phyloP scores from a whole-genome alignment of 2,329 filamentous ascomycete genomes.

The Ophioceras dolichostomum region DNA sequence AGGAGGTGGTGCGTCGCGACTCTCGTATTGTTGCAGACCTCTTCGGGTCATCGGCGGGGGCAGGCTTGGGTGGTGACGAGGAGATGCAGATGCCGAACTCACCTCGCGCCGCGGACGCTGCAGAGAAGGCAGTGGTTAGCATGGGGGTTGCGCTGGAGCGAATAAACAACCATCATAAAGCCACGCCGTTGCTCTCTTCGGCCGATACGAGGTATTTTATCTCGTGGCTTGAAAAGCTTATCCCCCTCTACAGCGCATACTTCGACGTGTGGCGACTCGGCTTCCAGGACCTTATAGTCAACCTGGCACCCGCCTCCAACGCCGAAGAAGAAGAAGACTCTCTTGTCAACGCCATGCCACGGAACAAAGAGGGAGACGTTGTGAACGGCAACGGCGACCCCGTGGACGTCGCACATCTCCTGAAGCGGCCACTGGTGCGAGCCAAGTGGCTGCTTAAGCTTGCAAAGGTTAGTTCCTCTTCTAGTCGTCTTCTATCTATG shows the following conservation, averaged over 20 bases:
- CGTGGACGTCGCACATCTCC: constrained; percentile 84
- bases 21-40: constrained; percentile 52
- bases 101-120: constrained; percentile 43
- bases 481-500: no score
- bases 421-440: constrained; percentile 79
- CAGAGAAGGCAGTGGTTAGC: constrained; percentile 79
- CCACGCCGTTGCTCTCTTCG: constrained; percentile 65
- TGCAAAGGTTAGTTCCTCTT: constrained; percentile 50
- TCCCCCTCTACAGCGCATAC: constrained; percentile 74
- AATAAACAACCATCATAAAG: constrained; percentile 66
- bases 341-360: constrained; percentile 44
- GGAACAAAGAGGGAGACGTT: constrained; percentile 53
- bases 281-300: constrained; percentile 90
- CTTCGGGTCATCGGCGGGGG: constrained; percentile 36
- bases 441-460: constrained; percentile 81
- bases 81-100: no score
- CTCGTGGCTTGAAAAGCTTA: constrained; percentile 68
- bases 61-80: no score
- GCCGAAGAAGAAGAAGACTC: constrained; percentile 45
- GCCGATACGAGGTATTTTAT: constrained; percentile 59
- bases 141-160: constrained; percentile 90
- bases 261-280: constrained; percentile 81
- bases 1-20: constrained; percentile 65
- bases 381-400: constrained; percentile 69
- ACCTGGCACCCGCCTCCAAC: constrained; percentile 59